phyloP scores from a whole-genome alignment of 2,329 filamentous ascomycete species.

The Huntiella omanensis region DNA sequence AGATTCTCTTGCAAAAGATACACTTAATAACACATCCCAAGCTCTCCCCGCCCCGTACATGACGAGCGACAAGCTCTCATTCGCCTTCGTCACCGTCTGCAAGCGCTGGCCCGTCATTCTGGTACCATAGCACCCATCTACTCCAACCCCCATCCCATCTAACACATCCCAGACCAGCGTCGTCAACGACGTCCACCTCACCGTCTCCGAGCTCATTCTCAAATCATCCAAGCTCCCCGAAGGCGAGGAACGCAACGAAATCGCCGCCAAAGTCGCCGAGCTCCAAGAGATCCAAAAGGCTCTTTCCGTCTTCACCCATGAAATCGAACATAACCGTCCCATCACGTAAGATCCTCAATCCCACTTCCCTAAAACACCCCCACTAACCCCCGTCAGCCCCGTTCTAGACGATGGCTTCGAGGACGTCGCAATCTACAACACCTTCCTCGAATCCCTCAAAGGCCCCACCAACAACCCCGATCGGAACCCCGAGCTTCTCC shows the following conservation, averaged over 20 bases:
- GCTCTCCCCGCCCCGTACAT: conserved; percentile 44
- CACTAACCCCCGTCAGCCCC: conserved; percentile 29
- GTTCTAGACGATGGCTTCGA: conserved; percentile 56
- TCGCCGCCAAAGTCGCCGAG: conserved; percentile 4
- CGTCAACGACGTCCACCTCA: conserved; percentile 84
- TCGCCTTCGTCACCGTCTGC: conserved; percentile 67
- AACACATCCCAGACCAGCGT: conserved; percentile 49
- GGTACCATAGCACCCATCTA: conserved; percentile 24
- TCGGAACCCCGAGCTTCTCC: conserved; percentile 24
- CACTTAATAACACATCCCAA: neutral
- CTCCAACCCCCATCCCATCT: neutral
- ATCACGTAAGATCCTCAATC: conserved; percentile 39
- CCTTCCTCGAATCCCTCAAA: conserved; percentile 58
- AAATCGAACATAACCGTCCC: conserved; percentile 72
- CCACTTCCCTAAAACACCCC: neutral
- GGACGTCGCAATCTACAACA: conserved; percentile 69
- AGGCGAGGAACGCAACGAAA: neutral
- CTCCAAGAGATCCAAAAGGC: conserved; percentile 53
- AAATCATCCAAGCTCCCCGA: conserved; percentile 31
- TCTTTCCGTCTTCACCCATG: conserved; percentile 76
- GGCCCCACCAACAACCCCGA: conserved; percentile 8
- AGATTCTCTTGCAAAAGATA: too few relatives aligned
- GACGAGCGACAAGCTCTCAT: conserved; percentile 69
- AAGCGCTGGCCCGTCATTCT: conserved; percentile 89
- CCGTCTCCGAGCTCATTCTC: conserved; percentile 39